Evolutionary conservation across 768 basidiomycete genomes (phyloP).

Genomic region (Ephemerocybe angulata): DNA sequence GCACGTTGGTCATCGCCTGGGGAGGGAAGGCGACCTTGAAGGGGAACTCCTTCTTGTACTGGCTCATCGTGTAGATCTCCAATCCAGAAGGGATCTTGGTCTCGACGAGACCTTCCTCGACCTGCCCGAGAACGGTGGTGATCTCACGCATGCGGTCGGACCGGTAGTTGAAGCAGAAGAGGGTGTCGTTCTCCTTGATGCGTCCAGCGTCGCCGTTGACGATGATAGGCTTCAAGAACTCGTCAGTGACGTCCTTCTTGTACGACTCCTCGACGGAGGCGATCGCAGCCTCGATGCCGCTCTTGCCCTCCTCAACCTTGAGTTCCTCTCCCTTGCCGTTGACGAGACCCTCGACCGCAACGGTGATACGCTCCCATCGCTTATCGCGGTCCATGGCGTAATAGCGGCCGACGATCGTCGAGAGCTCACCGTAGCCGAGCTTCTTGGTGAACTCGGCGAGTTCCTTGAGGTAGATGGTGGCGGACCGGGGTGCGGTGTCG

Average conservation of each 20-base stretch:
- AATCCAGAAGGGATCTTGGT: neutral
- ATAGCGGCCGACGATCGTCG: slow-evolving; percentile 86
- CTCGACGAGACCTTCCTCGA: slow-evolving; percentile 74
- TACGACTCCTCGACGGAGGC: slow-evolving; percentile 74
- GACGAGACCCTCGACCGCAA: slow-evolving; percentile 83
- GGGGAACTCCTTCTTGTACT: slow-evolving; percentile 87
- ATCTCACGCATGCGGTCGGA: slow-evolving; percentile 96
- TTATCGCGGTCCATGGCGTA: slow-evolving; percentile 98
- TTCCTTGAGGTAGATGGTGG: slow-evolving; percentile 72
- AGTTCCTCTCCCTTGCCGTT: slow-evolving; percentile 57
- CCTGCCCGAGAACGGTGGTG: slow-evolving; percentile 70
- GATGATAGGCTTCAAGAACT: slow-evolving; percentile 94
- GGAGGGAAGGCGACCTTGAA: slow-evolving; percentile 93
- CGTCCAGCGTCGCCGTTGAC: slow-evolving; percentile 74
- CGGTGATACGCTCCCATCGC: slow-evolving; percentile 91
- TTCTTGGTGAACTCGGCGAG: slow-evolving; percentile 74
- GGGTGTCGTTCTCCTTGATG: slow-evolving; percentile 82
- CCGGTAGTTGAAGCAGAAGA: slow-evolving; percentile 97
- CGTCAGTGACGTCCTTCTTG: slow-evolving; percentile 83
- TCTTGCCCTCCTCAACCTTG: neutral
- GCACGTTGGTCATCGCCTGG: slow-evolving; percentile 88
- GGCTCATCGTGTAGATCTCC: slow-evolving; percentile 92
- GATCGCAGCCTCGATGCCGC: slow-evolving; percentile 54
- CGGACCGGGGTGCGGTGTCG: slow-evolving; percentile 87
- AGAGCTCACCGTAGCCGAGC: slow-evolving; percentile 74